phyloP scores from a whole-genome alignment of 768 basidiomycete genomes.

The Trametes meyenii region DNA sequence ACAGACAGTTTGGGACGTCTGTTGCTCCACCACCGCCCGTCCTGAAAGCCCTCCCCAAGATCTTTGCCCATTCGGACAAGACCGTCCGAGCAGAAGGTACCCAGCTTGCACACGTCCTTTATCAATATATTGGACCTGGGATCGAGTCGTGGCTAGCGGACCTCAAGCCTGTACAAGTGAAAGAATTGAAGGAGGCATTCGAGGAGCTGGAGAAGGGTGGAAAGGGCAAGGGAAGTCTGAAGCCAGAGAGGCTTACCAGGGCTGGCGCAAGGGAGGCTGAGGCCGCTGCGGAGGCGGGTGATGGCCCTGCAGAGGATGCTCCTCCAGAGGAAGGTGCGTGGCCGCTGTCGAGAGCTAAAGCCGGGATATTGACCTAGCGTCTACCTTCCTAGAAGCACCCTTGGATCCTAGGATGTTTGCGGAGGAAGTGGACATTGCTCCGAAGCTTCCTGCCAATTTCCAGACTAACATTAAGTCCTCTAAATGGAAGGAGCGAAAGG shows the following conservation, averaged over 20 bases:
- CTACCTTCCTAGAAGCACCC: slow-evolving; percentile 44
- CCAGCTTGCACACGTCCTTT: slow-evolving; percentile 70
- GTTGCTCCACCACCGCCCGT: slow-evolving; percentile 74
- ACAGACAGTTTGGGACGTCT: slow-evolving; percentile 79
- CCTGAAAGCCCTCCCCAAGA: slow-evolving; percentile 88
- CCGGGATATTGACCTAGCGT: not conserved
- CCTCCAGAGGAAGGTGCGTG: slow-evolving; percentile 49
- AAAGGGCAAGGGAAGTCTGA: slow-evolving; percentile 80
- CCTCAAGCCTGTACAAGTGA: slow-evolving; percentile 95
- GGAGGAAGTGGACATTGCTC: slow-evolving; percentile 78
- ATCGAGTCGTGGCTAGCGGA: slow-evolving; percentile 87
- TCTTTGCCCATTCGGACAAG: slow-evolving; percentile 95
- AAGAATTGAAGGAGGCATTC: slow-evolving; percentile 92
- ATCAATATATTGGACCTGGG: slow-evolving; percentile 80
- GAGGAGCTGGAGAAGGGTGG: slow-evolving; percentile 82
- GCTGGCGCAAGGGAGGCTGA: slow-evolving; percentile 75
- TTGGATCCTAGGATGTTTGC: slow-evolving; percentile 80
- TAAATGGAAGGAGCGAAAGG: slow-evolving; percentile 98
- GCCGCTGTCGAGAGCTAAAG: slow-evolving; percentile 2
- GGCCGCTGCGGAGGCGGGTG: slow-evolving; percentile 40
- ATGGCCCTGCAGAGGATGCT: slow-evolving; percentile 41
- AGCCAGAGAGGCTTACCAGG: slow-evolving; percentile 79
- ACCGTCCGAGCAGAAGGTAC: slow-evolving; percentile 92
- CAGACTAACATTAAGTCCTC: slow-evolving; percentile 79
- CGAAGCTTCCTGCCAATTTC: slow-evolving; percentile 75